Evolutionary conservation across 202 grass and related monocot genomes (phyloP).

Genomic region (Digitaria exilis): DNA sequence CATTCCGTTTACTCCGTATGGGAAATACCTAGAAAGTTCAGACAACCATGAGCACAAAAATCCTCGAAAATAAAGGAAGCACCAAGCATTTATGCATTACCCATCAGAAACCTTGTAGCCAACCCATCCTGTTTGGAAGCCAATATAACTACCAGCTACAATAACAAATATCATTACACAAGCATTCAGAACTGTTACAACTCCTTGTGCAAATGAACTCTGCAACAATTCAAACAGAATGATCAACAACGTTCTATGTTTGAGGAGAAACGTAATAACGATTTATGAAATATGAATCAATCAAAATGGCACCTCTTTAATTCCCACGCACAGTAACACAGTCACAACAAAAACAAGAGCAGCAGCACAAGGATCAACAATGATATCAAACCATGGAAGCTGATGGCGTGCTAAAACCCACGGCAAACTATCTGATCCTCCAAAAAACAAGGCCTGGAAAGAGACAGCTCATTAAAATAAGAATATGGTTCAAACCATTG

Average conservation of each 20-base stretch:
- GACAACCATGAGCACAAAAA: conserved; percentile 6
- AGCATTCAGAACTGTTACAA: conserved; percentile 78
- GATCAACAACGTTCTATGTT: not conserved
- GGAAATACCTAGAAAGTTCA: conserved; percentile 74
- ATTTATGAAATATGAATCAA: conserved; percentile 44
- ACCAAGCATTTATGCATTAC: conserved; percentile 44
- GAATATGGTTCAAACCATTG: conserved; percentile 14
- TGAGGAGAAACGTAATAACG: conserved; percentile 3
- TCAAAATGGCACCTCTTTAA: conserved; percentile 80
- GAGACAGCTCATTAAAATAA: conserved; percentile 17
- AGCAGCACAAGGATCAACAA: conserved; percentile 90
- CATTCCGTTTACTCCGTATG: conserved; percentile 92
- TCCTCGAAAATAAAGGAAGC: not conserved
- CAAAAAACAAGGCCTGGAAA: conserved; percentile 93
- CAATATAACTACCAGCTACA: conserved; percentile 89
- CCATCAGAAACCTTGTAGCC: conserved; percentile 85
- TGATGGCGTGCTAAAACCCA: conserved; percentile 86
- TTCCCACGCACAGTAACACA: conserved; percentile 74
- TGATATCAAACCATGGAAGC: conserved; percentile 70
- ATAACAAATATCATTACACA: conserved; percentile 99
- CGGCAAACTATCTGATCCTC: conserved; percentile 79
- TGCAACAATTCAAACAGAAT: conserved; percentile 52
- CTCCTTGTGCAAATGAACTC: conserved; percentile 86
- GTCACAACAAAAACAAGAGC: conserved; percentile 76
- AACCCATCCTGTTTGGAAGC: conserved; percentile 94